These are phyloP conservation scores for Carex pumila DNA, from an alignment of 176 grass and related monocot species.

Conservation along the genomic window DNA sequence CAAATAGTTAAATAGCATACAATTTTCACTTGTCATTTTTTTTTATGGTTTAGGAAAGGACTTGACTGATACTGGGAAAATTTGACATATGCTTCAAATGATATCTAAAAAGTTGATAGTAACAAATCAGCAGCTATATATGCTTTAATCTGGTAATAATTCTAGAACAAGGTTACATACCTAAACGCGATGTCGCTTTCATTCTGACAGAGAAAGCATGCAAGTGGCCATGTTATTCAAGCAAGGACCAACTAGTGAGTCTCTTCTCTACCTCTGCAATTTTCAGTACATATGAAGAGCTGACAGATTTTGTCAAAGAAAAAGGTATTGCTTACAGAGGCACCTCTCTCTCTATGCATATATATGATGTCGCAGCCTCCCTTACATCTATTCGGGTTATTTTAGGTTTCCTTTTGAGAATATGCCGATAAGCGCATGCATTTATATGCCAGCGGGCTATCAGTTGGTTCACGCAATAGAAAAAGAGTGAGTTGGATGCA, in stretches of 20 bases:
- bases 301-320: background rate
- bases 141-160: background rate
- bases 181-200: background rate
- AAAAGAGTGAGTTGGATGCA: background rate
- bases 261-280: background rate
- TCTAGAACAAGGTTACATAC: background rate
- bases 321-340: background rate
- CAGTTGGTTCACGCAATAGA: background rate
- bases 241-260: background rate
- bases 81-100: background rate
- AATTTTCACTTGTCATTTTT: background rate
- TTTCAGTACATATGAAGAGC: background rate
- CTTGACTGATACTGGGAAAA: background rate
- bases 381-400: background rate
- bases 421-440: background rate
- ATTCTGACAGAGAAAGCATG: background rate
- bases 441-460: background rate
- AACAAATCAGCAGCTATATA: background rate
- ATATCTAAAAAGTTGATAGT: background rate
- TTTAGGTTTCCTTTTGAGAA: background rate
- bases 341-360: background rate
- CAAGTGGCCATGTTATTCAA: background rate
- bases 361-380: background rate
- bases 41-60: background rate
- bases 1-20: background rate